Conservation (phyloP, 2,329 filamentous ascomycete species). For the Botryotinia globosa region DNA sequence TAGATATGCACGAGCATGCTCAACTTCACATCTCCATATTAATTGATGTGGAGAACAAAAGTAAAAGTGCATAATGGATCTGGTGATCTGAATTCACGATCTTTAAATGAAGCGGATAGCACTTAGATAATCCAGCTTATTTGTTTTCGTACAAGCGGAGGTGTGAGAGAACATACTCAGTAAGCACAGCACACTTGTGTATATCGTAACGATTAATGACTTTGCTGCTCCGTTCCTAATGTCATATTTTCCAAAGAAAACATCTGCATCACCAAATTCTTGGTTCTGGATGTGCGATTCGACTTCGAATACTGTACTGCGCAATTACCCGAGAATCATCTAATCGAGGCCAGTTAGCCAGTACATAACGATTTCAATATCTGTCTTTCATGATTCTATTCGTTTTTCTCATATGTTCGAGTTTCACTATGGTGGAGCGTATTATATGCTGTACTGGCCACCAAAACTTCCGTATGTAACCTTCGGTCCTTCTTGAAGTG, state of each 20-base stretch:
- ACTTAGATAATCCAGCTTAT: neutral
- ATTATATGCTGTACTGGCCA: slow-evolving; percentile 10
- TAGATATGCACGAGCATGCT: neutral
- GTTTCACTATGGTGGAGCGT: slow-evolving; percentile 1
- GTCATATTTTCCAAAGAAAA: neutral
- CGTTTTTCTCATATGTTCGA: neutral
- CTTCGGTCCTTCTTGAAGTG: slow-evolving; percentile 27
- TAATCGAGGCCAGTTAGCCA: slow-evolving; percentile 1
- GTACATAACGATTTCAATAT: neutral
- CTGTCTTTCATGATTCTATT: neutral
- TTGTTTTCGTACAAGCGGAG: neutral
- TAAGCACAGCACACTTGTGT: slow-evolving; percentile 5
- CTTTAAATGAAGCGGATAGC: neutral
- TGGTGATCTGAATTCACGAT: neutral
- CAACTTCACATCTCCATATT: neutral
- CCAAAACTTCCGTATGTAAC: slow-evolving; percentile 16
- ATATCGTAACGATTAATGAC: neutral
- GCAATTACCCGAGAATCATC: slow-evolving; percentile 9
- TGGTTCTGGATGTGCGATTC: slow-evolving; percentile 7
- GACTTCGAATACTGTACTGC: slow-evolving; percentile 13
- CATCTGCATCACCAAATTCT: neutral
- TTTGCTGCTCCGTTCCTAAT: neutral
- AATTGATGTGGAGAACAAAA: neutral
- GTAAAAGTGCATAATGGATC: neutral
- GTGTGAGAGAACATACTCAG: neutral